Evolutionary conservation across 441 rosid species (phyloP), one percentile per base, ranked within the genome.

Genomic region (Macaranga tanarius): DNA sequence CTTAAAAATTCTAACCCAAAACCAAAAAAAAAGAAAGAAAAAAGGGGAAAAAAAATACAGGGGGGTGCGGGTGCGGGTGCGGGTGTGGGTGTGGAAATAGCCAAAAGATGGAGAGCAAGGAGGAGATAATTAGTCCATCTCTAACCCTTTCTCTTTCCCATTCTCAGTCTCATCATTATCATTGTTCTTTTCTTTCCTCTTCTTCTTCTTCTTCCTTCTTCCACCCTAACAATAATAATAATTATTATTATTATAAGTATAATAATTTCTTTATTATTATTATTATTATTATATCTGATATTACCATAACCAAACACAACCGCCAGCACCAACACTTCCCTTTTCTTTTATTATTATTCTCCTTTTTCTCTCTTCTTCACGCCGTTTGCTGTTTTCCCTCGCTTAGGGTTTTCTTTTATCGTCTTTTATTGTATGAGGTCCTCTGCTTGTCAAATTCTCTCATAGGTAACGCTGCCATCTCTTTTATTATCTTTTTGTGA

Each of bases 11-110:
- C 72, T 64, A 52, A 76, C 20, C 26, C 48, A 56, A 56, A 64
- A n/a, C 67, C 78, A 67, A 78, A 65, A 79, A 80, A 73, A 54
- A 77, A 62, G 76, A 74, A 62, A 28, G 54, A 56, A 75, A 71
- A 59, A 76, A 76, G 65, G 83, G 73, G 69, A 79, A 70, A 77
- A 68, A 77, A 71, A 73, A 70, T 48, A 72, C 52, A 47, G 34
- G 44, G 68, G n/a, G n/a, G n/a, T n/a, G n/a, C n/a, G n/a, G n/a
- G 70, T 64, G 67, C 71, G 73, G 74, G 81, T 17, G 20, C 47
- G 83, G 50, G 67, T 19, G 56, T 61, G 70, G 89, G 92, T 79
- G 94, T 91, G 91, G 92, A 82, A 90, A 77, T 90, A 90, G 93
- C 82, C 78, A 89, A 88, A 89, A 81, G 75, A 86, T 86, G 95